Evolutionary conservation across 177 flowering plant genomes (phyloP), one percentile per base, ranked within the genome.

Genomic region (Tripterygium wilfordii): DNA sequence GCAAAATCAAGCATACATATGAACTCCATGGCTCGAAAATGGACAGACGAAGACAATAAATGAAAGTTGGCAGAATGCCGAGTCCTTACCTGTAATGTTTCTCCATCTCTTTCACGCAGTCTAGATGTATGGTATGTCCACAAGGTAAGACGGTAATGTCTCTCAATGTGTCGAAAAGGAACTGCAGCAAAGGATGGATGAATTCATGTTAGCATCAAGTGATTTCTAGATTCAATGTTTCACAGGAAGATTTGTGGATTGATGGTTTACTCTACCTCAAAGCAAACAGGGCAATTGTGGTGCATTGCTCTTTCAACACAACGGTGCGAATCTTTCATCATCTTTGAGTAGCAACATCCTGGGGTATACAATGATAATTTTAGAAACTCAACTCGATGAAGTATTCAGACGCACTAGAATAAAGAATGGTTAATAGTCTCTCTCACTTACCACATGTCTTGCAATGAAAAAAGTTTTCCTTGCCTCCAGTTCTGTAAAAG

Each of bases 301-400:
- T 89, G 97, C 92, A 86, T 83, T 39, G 97, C 95, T 53, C 73
- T 68, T 65, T 89, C 95, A 16, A 89, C 76, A 50, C 97, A 89
- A 15, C 30, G 65, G 45, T 89, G 97, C 19, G 74, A 27, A 59
- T 76, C 74, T 62, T 76, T 64, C 68, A 83, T 60, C 10, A 26
- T 22, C 32, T 15, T 76, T 9, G 88, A 63, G 51, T 77, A 79
- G 63, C 96, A 87, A 43, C 96, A 83, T 52, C 72, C 95, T 86
- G 57, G 7, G n/a, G 10, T 24, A 41, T 31, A 19, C 21, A 44
- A 19, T 38, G 12, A 15, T 30, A 4, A 8, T 2, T 4, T 32
- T 5, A 38, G 7, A 12, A 16, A 15, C 3, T 20, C 4, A 39
- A 15, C 30, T 27, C 21, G 1, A 25, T 8, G 16, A 16, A 49